Percentiles rank a stretch among this genome's conserved stretches.
phyloP scores from a whole-genome alignment of 768 basidiomycete genomes.

The Termitomyces titanicus region DNA sequence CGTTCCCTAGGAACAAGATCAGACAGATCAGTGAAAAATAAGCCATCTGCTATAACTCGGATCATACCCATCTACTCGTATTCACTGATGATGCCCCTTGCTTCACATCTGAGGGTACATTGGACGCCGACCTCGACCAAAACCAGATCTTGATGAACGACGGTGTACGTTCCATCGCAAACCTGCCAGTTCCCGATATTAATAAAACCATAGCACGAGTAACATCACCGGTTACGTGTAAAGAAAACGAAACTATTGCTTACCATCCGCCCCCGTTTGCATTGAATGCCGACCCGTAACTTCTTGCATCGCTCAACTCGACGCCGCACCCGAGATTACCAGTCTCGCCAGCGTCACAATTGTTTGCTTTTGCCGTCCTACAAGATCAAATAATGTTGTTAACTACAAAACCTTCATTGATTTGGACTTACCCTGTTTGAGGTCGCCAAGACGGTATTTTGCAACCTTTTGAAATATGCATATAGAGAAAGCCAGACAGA shows the following conservation, averaged over 20 bases:
- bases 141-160: conserved; percentile 67
- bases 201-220: too few relatives aligned
- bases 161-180: conserved; percentile 57
- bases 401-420: too few relatives aligned
- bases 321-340: conserved; percentile 60
- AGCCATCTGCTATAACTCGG: background rate
- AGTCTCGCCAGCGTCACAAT: conserved; percentile 47
- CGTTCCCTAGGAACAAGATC: conserved; percentile 36
- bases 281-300: conserved; percentile 60
- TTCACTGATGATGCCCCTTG: conserved; percentile 38
- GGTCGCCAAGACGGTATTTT: conserved; percentile 44
- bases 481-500: background rate
- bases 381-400: background rate
- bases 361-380: conserved; percentile 34
- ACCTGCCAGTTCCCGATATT: conserved; percentile 31
- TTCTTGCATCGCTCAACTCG: conserved; percentile 32
- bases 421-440: conserved; percentile 40
- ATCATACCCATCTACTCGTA: conserved; percentile 50
- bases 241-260: conserved; percentile 8
- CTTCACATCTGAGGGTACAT: conserved; percentile 44
- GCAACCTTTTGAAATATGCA: conserved; percentile 37
- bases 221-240: background rate
- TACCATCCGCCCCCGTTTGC: conserved; percentile 60
- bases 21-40: background rate
- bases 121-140: conserved; percentile 48